These are phyloP conservation scores for Coelastrella sp. DNA, from an alignment of 139 green algal species.

Conservation along the genomic window DNA sequence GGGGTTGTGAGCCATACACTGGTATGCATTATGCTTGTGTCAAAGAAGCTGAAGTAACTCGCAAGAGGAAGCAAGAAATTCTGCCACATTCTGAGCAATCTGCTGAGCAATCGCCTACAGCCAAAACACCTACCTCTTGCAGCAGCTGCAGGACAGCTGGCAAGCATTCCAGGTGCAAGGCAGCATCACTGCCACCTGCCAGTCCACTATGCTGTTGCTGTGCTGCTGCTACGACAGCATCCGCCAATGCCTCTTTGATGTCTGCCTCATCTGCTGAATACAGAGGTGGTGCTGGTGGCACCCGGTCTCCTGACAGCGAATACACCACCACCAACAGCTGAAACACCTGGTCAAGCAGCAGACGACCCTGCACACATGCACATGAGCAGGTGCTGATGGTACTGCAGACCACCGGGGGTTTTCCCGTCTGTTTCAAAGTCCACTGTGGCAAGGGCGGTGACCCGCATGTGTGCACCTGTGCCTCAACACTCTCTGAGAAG, in stretches of 20 bases:
- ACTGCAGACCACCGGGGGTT: no score
- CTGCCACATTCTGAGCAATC: no score
- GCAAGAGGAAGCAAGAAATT: no score
- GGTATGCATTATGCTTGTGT: no score
- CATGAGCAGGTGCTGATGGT: no score
- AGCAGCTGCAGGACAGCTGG: slow-evolving; percentile 5
- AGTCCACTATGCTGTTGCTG: not conserved
- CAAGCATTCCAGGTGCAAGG: slow-evolving; percentile 25
- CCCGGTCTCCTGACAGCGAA: slow-evolving; percentile 53
- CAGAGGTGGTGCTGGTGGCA: slow-evolving; percentile 18
- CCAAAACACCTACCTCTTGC: not conserved
- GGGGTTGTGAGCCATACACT: no score
- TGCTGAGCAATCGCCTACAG: no score
- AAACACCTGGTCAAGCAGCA: slow-evolving; percentile 51
- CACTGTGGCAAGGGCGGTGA: no score
- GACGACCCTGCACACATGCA: slow-evolving; percentile 4
- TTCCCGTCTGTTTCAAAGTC: no score
- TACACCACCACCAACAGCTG: slow-evolving; percentile 56
- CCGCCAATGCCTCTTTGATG: slow-evolving; percentile 41
- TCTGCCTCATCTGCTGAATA: slow-evolving; percentile 37
- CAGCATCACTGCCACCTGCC: not conserved
- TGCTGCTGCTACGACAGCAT: slow-evolving; percentile 43
- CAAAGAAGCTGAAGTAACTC: no score
- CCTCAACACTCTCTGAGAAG: no score
- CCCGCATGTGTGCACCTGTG: no score